Conservation (phyloP, 2,329 filamentous ascomycete genomes). For the Fonsecaea erecta region DNA sequence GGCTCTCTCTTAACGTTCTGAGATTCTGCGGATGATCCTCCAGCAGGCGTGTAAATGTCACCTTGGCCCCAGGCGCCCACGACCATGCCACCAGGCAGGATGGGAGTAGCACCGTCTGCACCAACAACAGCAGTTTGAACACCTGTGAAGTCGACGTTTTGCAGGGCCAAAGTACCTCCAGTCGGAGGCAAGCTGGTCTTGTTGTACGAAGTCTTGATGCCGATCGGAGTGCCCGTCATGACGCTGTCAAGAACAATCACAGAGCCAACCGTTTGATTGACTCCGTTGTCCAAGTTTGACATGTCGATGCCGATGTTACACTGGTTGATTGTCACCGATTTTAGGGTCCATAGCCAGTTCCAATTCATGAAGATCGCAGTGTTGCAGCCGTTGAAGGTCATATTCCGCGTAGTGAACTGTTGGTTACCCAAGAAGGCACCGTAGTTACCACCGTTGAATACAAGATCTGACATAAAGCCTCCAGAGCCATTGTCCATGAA, state of each 20-base stretch:
- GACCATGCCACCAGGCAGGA: slow-evolving; percentile 72
- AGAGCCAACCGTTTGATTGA: slow-evolving; percentile 79
- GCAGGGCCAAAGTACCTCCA: slow-evolving; percentile 80
- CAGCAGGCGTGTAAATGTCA: slow-evolving; percentile 61
- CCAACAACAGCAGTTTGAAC: slow-evolving; percentile 70
- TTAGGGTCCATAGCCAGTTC: slow-evolving; percentile 87
- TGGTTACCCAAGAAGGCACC: slow-evolving; percentile 83
- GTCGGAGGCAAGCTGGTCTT: slow-evolving; percentile 65
- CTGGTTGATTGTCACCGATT: slow-evolving; percentile 74
- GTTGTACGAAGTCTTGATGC: slow-evolving; percentile 76
- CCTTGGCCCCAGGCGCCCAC: slow-evolving; percentile 80
- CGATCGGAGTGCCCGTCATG: slow-evolving; percentile 75
- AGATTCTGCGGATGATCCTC: slow-evolving; percentile 21
- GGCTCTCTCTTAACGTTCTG: slow-evolving; percentile 21
- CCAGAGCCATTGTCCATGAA: slow-evolving; percentile 84
- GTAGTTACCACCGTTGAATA: slow-evolving; percentile 79
- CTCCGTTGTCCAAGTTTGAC: slow-evolving; percentile 60
- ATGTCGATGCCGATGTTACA: slow-evolving; percentile 80
- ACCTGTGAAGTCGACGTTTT: slow-evolving; percentile 84
- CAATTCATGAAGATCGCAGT: slow-evolving; percentile 89
- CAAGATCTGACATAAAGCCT: slow-evolving; percentile 80
- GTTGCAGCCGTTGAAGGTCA: slow-evolving; percentile 79
- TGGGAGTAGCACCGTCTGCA: slow-evolving; percentile 54
- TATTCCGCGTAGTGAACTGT: slow-evolving; percentile 83
- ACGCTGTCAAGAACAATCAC: slow-evolving; percentile 80